Percentiles rank a stretch among this genome's conserved stretches.
Evolutionary conservation across 495 filamentous ascomycete species (phyloP).

Genomic region (Penicillium lividum): DNA sequence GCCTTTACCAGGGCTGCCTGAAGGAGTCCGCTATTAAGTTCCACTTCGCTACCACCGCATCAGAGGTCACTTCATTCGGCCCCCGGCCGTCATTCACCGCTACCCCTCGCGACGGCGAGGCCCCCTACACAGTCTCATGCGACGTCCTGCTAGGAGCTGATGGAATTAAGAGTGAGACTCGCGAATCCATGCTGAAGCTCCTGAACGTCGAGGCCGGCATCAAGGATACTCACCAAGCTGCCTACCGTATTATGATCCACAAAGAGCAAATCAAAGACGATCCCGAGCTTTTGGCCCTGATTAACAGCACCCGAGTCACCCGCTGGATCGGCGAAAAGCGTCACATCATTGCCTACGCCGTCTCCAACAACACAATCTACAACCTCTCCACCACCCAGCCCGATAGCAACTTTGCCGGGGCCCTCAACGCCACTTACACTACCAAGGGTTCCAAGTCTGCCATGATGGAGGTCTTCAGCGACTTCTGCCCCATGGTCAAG

Average conservation of each 20-base stretch:
- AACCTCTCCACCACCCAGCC: constrained; percentile 77
- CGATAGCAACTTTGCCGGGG: constrained; percentile 69
- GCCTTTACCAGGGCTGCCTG: constrained; percentile 66
- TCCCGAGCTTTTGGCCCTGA: constrained; percentile 64
- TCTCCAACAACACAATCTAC: constrained; percentile 73
- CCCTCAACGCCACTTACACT: constrained; percentile 74
- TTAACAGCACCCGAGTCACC: constrained; percentile 66
- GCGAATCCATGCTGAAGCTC: constrained; percentile 59
- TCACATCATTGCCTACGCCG: constrained; percentile 83
- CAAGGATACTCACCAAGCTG: constrained; percentile 73
- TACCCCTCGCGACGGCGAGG: constrained; percentile 54
- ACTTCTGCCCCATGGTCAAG: constrained; percentile 72
- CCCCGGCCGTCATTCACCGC: constrained; percentile 57
- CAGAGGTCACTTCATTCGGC: constrained; percentile 54
- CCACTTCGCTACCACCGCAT: constrained; percentile 60
- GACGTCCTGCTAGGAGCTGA: constrained; percentile 73
- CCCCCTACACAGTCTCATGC: constrained; percentile 54
- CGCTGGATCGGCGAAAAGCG: constrained; percentile 77
- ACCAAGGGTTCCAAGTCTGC: constrained; percentile 67
- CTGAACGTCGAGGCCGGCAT: constrained; percentile 58
- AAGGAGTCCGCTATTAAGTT: constrained; percentile 66
- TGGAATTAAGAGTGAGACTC: constrained; percentile 69
- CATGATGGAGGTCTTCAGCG: constrained; percentile 66
- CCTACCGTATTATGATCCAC: constrained; percentile 82
- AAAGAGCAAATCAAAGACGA: constrained; percentile 66